phyloP scores from a whole-genome alignment of 139 green algal species.

The Picochlorum costavermella region DNA sequence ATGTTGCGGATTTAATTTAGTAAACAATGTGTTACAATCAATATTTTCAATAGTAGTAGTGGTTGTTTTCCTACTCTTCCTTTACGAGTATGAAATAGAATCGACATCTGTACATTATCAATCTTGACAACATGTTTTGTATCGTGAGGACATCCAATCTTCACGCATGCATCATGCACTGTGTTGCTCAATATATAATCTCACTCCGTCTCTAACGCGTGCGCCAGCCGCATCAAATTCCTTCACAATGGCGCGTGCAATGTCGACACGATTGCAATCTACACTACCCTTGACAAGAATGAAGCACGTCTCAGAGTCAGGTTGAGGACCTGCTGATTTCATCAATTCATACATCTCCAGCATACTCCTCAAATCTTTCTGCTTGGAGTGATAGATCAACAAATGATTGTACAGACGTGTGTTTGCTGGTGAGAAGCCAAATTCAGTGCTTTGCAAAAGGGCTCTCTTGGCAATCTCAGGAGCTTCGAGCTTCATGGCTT shows the following conservation, averaged over 20 bases:
- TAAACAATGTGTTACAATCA: neutral
- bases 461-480: conserved; percentile 27
- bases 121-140: too few species aligned
- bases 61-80: too few species aligned
- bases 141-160: too few species aligned
- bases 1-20: conserved; percentile 82
- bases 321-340: conserved; percentile 16
- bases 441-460: conserved; percentile 15
- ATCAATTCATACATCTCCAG: conserved; percentile 35
- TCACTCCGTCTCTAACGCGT: conserved; percentile 24
- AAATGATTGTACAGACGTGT: conserved; percentile 24
- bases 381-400: conserved; percentile 39
- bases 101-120: neutral
- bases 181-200: conserved; percentile 29
- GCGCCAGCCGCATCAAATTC: conserved; percentile 31
- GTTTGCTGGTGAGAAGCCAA: conserved; percentile 28
- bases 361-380: conserved; percentile 26
- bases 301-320: conserved; percentile 34
- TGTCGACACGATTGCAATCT: conserved; percentile 25
- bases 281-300: conserved; percentile 39
- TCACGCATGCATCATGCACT: neutral
- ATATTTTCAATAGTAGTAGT: neutral
- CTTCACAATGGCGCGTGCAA: conserved; percentile 15
- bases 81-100: neutral
- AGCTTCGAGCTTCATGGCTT: conserved; percentile 26